Evolutionary conservation across 108 stramenopile species (phyloP), one percentile per base, ranked within the genome.

Genomic region (Parietichytrium sp.): DNA sequence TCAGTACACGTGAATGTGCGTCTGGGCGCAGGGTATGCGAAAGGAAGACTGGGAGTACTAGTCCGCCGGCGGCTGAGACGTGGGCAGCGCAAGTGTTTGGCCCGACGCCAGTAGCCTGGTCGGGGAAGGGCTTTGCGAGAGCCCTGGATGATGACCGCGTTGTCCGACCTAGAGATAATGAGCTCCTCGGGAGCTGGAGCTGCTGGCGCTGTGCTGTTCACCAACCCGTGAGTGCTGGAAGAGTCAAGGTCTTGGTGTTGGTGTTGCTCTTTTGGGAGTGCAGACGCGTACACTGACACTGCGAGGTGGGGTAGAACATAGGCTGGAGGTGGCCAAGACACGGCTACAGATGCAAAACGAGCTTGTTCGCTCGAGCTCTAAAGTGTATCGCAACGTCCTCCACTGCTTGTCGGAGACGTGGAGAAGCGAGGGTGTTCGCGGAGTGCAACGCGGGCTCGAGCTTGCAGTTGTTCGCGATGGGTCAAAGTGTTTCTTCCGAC

Each of bases 261-360:
- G n/a, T n/a, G n/a, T n/a, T n/a, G n/a, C n/a, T n/a, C n/a, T n/a
- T n/a, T n/a, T n/a, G n/a, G n/a, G n/a, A n/a, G n/a, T n/a, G n/a
- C n/a, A n/a, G n/a, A n/a, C n/a, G n/a, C n/a, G n/a, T n/a, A n/a
- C n/a, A n/a, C n/a, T n/a, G n/a, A n/a, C n/a, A n/a, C n/a, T n/a
- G n/a, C n/a, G n/a, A n/a, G n/a, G n/a, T n/a, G n/a, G n/a, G n/a
- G n/a, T n/a, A n/a, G n/a, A n/a, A n/a, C n/a, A n/a, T n/a, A n/a
- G n/a, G 52, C 52, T 79, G 3, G 79, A 79, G 79, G 49, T 79
- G 3, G 48, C 50, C 3, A 79, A 79, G 49, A 49, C 13, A 10
- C 79, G 79, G 25, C 79, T 79, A 15, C 79, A 79, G 30, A 49
- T 79, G 49, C 50, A 79, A 30, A 79, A 51, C 51, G 79, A 79